Percentiles rank a stretch among this genome's conserved stretches.
Evolutionary conservation across 139 green algal species (phyloP).

Genomic region (Trebouxia sp.): DNA sequence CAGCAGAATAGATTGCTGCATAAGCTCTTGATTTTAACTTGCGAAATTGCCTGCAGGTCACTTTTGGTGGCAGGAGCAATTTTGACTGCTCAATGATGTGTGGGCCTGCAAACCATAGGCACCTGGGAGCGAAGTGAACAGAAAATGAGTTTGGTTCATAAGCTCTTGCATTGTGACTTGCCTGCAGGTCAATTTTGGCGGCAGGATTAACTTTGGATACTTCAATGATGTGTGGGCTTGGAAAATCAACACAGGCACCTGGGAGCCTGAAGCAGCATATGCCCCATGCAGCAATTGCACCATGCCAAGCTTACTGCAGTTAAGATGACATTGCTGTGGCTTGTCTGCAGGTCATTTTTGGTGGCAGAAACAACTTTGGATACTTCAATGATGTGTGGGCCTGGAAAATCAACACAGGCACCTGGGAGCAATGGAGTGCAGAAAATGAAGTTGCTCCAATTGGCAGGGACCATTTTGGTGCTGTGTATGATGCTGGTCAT

Average conservation of each 20-base stretch:
- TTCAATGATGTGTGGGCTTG: slow-evolving; percentile 26
- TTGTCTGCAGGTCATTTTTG: slow-evolving; percentile 12
- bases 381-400: slow-evolving; percentile 28
- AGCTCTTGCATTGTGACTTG: too few species aligned
- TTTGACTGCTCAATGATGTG: slow-evolving; percentile 16
- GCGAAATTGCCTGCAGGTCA: not conserved
- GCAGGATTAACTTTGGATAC: slow-evolving; percentile 4
- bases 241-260: not conserved
- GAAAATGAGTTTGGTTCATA: not conserved
- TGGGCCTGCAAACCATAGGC: not conserved
- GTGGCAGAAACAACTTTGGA: not conserved
- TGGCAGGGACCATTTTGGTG: slow-evolving; percentile 11
- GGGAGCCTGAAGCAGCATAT: too few species aligned
- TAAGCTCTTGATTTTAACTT: not conserved
- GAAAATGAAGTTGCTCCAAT: not conserved
- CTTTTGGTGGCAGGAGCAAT: slow-evolving; percentile 12
- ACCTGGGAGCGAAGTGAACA: not conserved
- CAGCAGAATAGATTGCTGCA: not conserved
- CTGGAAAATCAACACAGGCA: not conserved
- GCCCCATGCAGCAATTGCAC: too few species aligned
- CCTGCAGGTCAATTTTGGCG: slow-evolving; percentile 23
- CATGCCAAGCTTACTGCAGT: too few species aligned
- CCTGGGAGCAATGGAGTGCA: not conserved
- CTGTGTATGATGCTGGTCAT: not conserved
- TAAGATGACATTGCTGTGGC: not conserved